Evolutionary conservation across 2,329 filamentous ascomycete species (phyloP).

Genomic region (Fusarium sp.): DNA sequence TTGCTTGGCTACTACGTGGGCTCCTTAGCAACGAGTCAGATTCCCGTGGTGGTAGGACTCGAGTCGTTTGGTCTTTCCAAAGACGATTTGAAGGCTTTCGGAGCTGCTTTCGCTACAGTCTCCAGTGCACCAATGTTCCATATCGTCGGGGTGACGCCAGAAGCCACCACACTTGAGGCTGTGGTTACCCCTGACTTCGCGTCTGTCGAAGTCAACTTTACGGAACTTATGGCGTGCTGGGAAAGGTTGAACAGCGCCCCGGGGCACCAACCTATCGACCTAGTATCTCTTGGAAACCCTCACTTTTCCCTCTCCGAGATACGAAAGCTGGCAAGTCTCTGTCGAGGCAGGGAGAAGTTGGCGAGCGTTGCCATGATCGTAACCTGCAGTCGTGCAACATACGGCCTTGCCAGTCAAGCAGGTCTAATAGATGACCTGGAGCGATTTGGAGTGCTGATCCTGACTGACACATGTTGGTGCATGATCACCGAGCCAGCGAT

Average conservation of each 20-base stretch:
- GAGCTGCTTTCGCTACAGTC: constrained; percentile 57
- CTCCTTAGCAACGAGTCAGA: background rate
- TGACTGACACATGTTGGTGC: constrained; percentile 62
- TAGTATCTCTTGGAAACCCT: constrained; percentile 59
- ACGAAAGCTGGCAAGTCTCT: constrained; percentile 46
- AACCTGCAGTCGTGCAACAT: constrained; percentile 11
- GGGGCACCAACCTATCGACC: constrained; percentile 41
- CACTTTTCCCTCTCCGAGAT: constrained; percentile 57
- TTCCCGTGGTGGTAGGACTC: background rate
- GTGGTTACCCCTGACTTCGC: background rate
- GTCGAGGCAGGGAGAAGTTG: constrained; percentile 41
- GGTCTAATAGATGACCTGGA: constrained; percentile 48
- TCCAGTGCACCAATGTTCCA: constrained; percentile 59
- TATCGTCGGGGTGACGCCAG: constrained; percentile 54
- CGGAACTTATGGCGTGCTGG: background rate
- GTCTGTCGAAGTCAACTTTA: constrained; percentile 1
- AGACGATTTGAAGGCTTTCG: constrained; percentile 56
- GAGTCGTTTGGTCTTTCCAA: constrained; percentile 41
- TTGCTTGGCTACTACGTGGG: background rate
- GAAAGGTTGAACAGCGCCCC: constrained; percentile 26
- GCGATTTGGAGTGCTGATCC: constrained; percentile 52
- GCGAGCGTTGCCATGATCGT: constrained; percentile 26
- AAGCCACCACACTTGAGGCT: constrained; percentile 38
- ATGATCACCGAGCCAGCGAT: constrained; percentile 58
- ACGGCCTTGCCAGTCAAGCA: constrained; percentile 31